Conservation (phyloP, 371 early-diverging fungal species). For the Mucor racemosus region DNA sequence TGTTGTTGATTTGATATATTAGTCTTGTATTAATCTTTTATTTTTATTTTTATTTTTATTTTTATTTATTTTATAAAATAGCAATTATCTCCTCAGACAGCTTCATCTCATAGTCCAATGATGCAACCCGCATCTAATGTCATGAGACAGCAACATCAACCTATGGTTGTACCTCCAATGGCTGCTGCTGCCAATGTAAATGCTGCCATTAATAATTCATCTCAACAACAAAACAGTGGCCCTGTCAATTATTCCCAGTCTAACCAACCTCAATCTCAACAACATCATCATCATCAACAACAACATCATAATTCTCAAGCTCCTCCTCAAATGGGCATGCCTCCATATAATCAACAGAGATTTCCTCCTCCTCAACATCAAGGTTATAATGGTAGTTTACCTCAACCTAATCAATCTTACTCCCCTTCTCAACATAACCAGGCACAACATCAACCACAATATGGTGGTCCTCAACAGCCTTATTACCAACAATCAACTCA, state of each 20-base stretch:
- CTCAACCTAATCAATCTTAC: constrained; percentile 2
- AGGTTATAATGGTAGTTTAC: not conserved
- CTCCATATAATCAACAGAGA: constrained; percentile 14
- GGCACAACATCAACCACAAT: not conserved
- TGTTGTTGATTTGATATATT: not conserved
- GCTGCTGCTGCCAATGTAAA: not conserved
- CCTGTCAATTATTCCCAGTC: not conserved
- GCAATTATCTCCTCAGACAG: constrained; percentile 19
- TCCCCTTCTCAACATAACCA: constrained; percentile 8
- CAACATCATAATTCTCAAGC: not conserved
- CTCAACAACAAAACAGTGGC: not conserved
- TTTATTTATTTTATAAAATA: not conserved
- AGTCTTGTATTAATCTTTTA: not conserved
- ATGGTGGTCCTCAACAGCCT: constrained; percentile 12
- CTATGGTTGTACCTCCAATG: not conserved
- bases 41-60: not conserved
- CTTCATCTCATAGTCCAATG: constrained; percentile 16
- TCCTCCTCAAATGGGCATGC: not conserved
- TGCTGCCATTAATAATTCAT: not conserved
- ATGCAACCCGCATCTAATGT: constrained; percentile 14
- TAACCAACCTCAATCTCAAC: not conserved
- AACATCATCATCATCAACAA: not conserved
- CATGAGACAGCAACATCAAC: constrained; percentile 3
- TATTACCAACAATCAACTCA: constrained; percentile 6
- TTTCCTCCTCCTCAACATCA: not conserved